Evolutionary conservation across 352 stramenopile genomes (phyloP), one percentile per base, ranked within the genome.

Genomic region (Peronospora tabacina): DNA sequence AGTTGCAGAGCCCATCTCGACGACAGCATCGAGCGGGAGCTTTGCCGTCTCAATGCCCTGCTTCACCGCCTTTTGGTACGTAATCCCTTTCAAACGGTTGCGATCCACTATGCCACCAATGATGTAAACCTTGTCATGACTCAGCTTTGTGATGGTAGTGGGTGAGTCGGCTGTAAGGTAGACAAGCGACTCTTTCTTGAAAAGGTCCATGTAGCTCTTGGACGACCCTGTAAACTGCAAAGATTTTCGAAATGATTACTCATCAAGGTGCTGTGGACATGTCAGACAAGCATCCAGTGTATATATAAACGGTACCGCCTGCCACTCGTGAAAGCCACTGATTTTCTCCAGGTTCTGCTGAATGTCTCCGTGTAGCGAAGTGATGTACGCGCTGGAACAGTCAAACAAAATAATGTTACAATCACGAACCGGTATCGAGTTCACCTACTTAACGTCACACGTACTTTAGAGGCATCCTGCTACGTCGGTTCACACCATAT

Each of bases 61-160:
- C 43, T 78, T 58, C 29, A 91, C 42, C 3, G 94, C 94, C 57
- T 96, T 95, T 42, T 96, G 65, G 49, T 97, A 94, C 10, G 94
- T 95, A 15, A 82, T 79, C 8, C 82, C 72, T 59, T 97, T 97
- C n/a, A 97, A 75, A n/a, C 95, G 82, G 64, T 98, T 98, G 44
- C 95, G 77, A 72, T 98, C 95, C 19, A 98, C 95, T 63, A 98
- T 98, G 16, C 95, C 95, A 13, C 95, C 95, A 61, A 98, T 98
- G 36, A 98, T 90, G 66, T 98, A 98, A 20, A 96, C 81, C 57
- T 96, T 94, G 56, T 89, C 74, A 29, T 79, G 70, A 44, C 92
- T 76, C 16, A 98, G 65, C 26, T 83, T 68, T 13, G 82, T 84
- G 52, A 98, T 78, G 19, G 78, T 93, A 60, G 96, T 95, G 9